Conservation (phyloP, 139 green algal species). For the Chlamydomonas sp. region DNA sequence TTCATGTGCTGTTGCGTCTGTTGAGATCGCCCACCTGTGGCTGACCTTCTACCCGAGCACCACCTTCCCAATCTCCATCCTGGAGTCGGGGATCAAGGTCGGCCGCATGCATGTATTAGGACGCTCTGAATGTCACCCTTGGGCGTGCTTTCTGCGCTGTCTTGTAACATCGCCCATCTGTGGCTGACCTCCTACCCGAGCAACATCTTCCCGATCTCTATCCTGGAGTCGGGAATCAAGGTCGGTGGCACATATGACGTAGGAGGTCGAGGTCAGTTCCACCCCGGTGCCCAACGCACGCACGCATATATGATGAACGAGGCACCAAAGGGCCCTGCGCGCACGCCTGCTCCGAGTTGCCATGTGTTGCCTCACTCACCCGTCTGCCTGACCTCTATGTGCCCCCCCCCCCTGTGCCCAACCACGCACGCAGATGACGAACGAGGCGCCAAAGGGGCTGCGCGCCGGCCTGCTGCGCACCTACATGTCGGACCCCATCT, state of each 20-base stretch:
- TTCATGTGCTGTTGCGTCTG: slow-evolving; percentile 33
- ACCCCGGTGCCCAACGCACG: too few relatives aligned
- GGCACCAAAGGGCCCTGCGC: not conserved
- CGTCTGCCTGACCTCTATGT: not conserved
- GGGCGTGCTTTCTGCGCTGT: slow-evolving; percentile 49
- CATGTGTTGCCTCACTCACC: not conserved
- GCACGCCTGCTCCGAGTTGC: not conserved
- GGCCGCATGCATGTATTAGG: slow-evolving; percentile 72
- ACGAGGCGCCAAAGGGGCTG: slow-evolving; percentile 59
- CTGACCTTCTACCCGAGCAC: slow-evolving; percentile 60
- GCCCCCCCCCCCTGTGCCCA: not conserved
- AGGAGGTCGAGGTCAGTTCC: too few relatives aligned
- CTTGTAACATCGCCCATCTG: too few relatives aligned
- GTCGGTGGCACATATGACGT: too few relatives aligned
- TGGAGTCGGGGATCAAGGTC: slow-evolving; percentile 71
- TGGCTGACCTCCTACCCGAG: slow-evolving; percentile 74
- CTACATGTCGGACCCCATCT: slow-evolving; percentile 66
- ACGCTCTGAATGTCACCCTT: slow-evolving; percentile 36
- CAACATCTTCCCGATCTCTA: slow-evolving; percentile 58
- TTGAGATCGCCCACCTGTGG: slow-evolving; percentile 67
- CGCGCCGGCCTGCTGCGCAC: slow-evolving; percentile 56
- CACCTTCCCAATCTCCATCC: slow-evolving; percentile 64
- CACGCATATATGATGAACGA: too few relatives aligned
- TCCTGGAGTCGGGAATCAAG: slow-evolving; percentile 70
- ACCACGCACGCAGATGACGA: slow-evolving; percentile 77